Evolutionary conservation across 2,329 filamentous ascomycete genomes (phyloP), one percentile per base, ranked within the genome.

Genomic region (Botrytis hyacinthi): DNA sequence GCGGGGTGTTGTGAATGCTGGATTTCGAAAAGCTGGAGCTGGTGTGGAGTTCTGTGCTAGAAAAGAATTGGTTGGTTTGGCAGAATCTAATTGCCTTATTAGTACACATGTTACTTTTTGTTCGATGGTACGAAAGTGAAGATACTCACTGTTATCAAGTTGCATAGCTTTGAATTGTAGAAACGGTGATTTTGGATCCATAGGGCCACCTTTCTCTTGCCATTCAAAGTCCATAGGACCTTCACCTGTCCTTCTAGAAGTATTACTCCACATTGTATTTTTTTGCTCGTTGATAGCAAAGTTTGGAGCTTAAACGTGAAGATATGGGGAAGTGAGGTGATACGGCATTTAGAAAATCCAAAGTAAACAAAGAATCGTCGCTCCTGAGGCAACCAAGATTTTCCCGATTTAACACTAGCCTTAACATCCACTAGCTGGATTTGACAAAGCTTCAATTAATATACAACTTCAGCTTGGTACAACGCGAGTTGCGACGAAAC

Each of bases 161-260:
- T 74, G 73, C 32, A 78, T 76, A 26, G 76, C 73, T 57, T 84
- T 83, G 54, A 87, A 84, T 76, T 89, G 87, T 32, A 86, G 84
- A 80, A 91, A 91, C 3, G 89, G 89, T 76, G 89, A 90, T 16
- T 87, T 88, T 29, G 85, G 85, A 81, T 91, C 89, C 74, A 89
- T 81, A 29, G 88, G 88, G 2, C 86, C 72, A 35, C 44, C 88
- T 66, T 83, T 81, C 42, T 84, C 85, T 77, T 90, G 86, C 80
- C 89, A 91, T 80, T 91, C 88, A 87, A 88, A 91, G 78, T 91
- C 89, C 89, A 91, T 91, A 76, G 84, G 88, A 75, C 87, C 84
- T 81, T 91, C 89, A 76, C 84, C 86, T 2, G 86, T 88, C 78
- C 89, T 84, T 76, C 84, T 84, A 71, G 88, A 85, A 85, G 88